phyloP scores from a whole-genome alignment of 2,329 filamentous ascomycete genomes.

The Fusarium sacchari region DNA sequence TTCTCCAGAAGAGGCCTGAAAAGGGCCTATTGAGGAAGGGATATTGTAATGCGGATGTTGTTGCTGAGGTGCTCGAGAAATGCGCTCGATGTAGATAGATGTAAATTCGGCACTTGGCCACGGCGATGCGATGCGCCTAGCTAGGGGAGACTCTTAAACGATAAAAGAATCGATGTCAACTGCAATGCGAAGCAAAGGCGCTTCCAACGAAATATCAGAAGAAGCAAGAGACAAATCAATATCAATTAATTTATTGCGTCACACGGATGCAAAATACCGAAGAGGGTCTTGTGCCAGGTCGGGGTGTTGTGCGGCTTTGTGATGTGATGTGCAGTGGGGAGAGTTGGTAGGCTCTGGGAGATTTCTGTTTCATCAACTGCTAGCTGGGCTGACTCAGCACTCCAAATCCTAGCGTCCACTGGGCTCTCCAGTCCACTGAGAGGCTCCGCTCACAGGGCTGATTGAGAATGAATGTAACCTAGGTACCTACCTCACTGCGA shows the following conservation, averaged over 20 bases:
- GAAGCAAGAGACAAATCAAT: background rate
- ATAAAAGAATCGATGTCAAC: conserved; percentile 17
- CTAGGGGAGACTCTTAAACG: background rate
- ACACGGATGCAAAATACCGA: conserved; percentile 17
- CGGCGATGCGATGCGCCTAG: conserved; percentile 15
- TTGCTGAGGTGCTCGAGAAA: conserved; percentile 16
- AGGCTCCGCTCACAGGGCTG: conserved; percentile 32
- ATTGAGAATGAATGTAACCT: background rate
- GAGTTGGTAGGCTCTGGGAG: conserved; percentile 49
- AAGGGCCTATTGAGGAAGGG: background rate
- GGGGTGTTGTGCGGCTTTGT: conserved; percentile 42
- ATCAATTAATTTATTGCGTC: conserved; percentile 20
- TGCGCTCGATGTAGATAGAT: conserved; percentile 14
- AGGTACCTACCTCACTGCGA: background rate
- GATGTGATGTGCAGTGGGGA: conserved; percentile 52
- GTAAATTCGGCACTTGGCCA: conserved; percentile 24
- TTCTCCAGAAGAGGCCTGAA: background rate
- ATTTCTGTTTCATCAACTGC: conserved; percentile 45
- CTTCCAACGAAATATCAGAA: background rate
- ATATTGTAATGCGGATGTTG: background rate
- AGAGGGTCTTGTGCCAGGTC: conserved; percentile 35
- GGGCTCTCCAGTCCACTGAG: background rate
- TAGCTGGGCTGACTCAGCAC: conserved; percentile 39
- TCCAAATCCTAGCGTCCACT: background rate
- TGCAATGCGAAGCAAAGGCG: background rate